A percentile compares a stretch with the other conserved stretches of the same genome.
phyloP scores from a whole-genome alignment of 2,329 filamentous ascomycete genomes.

The Cladosporium velox region DNA sequence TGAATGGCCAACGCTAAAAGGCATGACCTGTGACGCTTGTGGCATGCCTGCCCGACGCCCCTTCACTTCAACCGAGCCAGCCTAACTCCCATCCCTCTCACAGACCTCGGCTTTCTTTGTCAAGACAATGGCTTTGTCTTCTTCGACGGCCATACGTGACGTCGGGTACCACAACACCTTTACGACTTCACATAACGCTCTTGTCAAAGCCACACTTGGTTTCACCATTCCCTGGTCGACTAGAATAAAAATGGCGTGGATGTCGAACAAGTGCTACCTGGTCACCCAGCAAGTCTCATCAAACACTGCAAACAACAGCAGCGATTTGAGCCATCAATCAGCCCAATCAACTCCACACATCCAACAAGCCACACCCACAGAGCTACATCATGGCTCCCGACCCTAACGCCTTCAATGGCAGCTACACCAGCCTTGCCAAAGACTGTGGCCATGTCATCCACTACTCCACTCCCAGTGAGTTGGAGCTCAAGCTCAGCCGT shows the following conservation, averaged over 20 bases:
- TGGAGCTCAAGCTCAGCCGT: background rate
- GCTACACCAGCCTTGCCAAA: constrained; percentile 2
- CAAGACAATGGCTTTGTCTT: background rate
- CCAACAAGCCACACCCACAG: background rate
- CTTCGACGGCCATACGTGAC: background rate
- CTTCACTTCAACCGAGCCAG: background rate
- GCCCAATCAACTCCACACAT: background rate
- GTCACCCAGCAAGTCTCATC: background rate
- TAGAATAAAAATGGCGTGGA: background rate
- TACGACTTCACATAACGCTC: background rate
- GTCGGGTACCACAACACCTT: background rate
- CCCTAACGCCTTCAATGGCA: background rate
- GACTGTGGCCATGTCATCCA: constrained; percentile 2
- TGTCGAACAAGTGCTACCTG: no score
- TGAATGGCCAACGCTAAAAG: background rate
- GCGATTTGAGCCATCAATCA: no score
- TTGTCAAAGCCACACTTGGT: background rate
- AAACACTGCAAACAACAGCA: background rate
- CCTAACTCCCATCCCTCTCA: no score
- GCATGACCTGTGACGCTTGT: background rate
- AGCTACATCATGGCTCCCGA: background rate
- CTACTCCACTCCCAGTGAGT: background rate
- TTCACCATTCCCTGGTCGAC: background rate
- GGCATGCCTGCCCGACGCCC: background rate
- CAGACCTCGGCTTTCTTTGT: background rate